Conservation (phyloP, 139 green algal genomes). For the Chlorella ohadii region DNA sequence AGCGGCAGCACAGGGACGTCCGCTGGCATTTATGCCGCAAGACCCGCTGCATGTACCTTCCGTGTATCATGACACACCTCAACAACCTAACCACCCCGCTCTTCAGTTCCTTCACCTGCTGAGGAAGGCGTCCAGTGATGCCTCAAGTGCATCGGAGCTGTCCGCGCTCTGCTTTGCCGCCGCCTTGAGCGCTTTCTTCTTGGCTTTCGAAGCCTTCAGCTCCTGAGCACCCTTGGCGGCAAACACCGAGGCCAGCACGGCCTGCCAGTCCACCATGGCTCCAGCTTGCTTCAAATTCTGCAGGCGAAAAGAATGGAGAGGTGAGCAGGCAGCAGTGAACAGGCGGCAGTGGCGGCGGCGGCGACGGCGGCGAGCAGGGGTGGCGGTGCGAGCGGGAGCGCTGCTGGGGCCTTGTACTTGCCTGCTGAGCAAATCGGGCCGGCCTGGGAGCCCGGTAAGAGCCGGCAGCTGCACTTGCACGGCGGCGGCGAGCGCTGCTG, state of each 20-base stretch:
- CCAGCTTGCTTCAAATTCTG: no score
- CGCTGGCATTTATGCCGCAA: neutral
- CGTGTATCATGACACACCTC: neutral
- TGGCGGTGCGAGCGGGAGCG: no score
- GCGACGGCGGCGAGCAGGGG: no score
- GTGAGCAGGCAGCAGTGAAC: no score
- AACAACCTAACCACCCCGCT: no score
- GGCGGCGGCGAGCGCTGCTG: no score
- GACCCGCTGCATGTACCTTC: neutral
- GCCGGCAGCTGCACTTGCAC: no score
- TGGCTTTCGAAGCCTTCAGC: conserved; percentile 16
- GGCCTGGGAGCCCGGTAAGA: no score
- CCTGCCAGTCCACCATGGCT: neutral
- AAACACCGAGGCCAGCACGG: neutral
- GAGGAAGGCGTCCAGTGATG: conserved; percentile 15
- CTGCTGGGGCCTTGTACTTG: no score
- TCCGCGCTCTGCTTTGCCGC: neutral
- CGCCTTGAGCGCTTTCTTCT: conserved; percentile 27
- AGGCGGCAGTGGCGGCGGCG: no score
- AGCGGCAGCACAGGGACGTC: neutral
- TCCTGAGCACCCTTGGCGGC: neutral
- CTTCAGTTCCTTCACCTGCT: neutral
- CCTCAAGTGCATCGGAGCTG: neutral
- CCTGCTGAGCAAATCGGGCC: no score
- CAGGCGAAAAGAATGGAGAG: no score